Base-by-base conservation (phyloP, 208 protist genomes). In the Sergeia podlipaevii region DNA sequence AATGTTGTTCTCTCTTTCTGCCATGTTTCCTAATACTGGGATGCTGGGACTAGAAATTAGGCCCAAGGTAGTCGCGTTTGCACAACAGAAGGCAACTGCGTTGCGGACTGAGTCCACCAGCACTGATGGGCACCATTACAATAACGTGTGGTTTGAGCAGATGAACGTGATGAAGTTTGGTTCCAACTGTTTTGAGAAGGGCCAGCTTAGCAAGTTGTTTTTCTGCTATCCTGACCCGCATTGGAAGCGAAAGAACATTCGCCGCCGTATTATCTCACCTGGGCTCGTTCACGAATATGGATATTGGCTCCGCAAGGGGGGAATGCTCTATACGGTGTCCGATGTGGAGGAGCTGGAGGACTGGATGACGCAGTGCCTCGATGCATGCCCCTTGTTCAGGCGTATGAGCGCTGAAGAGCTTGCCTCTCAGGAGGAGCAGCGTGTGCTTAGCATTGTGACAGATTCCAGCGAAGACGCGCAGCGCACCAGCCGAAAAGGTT, bases 161-260 rank as follows among this genome's bases (percentile, higher is more conserved):
- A 72, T 91, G 32, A 99, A 99, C 66, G 95, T 97, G 1, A 99
- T 99, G 98, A 99, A 99, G 77, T 97, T 95, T 58, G 79, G 98
- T 17, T 95, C 96, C 13, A 98, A 98, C 60, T 98, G 89, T 61
- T 99, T 99, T 57, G 51, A 61, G 8, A 98, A 98, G 54, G 97
- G 89, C 4, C 97, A 98, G 80, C 69, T 99, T 17, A 65, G 74
- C 26, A 93, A 93, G 28, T 78, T 99, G 10, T 99, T 99, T 56
- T 98, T 99, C 56, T 96, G 98, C 60, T 99, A 98, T 66, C 98
- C 98, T 2, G 98, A 99, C 60, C 98, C 98, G 18, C 98, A 99
- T 61, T 99, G 97, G 77, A 99, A 99, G 70, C 89, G 96, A 27
- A 95, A 97, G 46, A 98, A 99, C 60, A 88, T 98, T 32, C 89